A percentile compares a stretch with the other conserved stretches of the same genome.
These are phyloP conservation scores for Aspergillus unguis DNA, from an alignment of 2,329 filamentous ascomycete genomes.

Conservation along the genomic window DNA sequence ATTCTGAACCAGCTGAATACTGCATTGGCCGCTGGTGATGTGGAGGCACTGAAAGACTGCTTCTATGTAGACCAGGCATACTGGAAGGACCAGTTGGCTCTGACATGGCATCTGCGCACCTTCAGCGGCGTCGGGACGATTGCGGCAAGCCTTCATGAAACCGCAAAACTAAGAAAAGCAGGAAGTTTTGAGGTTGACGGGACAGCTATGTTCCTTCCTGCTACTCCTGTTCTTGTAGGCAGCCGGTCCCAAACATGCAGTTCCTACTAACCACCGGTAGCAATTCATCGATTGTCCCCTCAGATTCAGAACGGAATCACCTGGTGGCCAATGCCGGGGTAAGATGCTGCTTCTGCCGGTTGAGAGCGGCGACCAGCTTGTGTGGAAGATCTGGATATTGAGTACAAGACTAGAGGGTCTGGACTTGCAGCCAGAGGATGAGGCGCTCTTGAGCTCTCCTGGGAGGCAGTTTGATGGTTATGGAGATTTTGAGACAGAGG, in stretches of 20 bases:
- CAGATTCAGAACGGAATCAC: slow-evolving; percentile 31
- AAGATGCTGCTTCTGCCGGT: slow-evolving; percentile 31
- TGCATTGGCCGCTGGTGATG: slow-evolving; percentile 19
- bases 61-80: slow-evolving; percentile 35
- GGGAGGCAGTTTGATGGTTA: slow-evolving; percentile 1
- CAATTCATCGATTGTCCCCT: slow-evolving; percentile 33
- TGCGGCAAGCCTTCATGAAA: slow-evolving; percentile 18
- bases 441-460: slow-evolving; percentile 16
- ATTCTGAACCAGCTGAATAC: slow-evolving; percentile 5
- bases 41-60: slow-evolving; percentile 20
- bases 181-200: slow-evolving; percentile 13
- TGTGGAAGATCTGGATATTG: slow-evolving; percentile 29
- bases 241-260: background rate
- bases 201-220: slow-evolving; percentile 12
- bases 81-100: slow-evolving; percentile 37
- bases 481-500: slow-evolving; percentile 27
- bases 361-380: slow-evolving; percentile 5
- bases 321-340: slow-evolving; percentile 30
- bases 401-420: slow-evolving; percentile 23
- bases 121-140: slow-evolving; percentile 24
- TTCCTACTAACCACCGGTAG: slow-evolving; percentile 10
- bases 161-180: background rate
- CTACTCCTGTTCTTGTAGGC: slow-evolving; percentile 17
- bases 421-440: slow-evolving; percentile 24
- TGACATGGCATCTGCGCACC: slow-evolving; percentile 40